Percentiles rank a stretch among this genome's conserved stretches.
Evolutionary conservation across 2,329 filamentous ascomycete species (phyloP).

Genomic region (Chrysoporthe cubensis): DNA sequence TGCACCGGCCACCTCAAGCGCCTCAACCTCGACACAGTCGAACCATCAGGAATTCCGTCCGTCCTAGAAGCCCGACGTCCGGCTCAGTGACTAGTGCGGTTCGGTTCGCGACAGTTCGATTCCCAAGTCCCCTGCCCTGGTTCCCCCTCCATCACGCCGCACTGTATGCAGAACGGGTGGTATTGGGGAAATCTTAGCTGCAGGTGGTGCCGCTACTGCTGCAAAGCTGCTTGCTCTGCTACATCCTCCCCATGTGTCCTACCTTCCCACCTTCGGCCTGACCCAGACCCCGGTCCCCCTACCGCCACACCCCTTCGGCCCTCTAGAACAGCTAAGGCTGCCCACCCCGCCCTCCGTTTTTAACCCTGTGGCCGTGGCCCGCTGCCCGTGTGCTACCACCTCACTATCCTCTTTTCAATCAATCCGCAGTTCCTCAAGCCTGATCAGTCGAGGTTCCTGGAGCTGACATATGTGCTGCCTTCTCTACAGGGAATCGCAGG

Average conservation of each 20-base stretch:
- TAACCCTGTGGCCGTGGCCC: slow-evolving; percentile 46
- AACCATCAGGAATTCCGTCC: not conserved
- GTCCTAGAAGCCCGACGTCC: slow-evolving; percentile 23
- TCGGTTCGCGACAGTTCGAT: slow-evolving; percentile 32
- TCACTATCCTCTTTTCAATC: slow-evolving; percentile 56
- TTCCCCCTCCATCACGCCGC: slow-evolving; percentile 15
- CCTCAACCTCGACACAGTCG: slow-evolving; percentile 15
- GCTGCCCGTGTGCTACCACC: slow-evolving; percentile 52
- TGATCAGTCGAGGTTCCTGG: slow-evolving; percentile 46
- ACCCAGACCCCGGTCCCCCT: slow-evolving; percentile 28
- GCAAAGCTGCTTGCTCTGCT: slow-evolving; percentile 25
- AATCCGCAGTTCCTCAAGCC: slow-evolving; percentile 52
- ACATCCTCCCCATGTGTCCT: slow-evolving; percentile 28
- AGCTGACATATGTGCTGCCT: slow-evolving; percentile 45
- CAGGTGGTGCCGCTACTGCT: slow-evolving; percentile 33
- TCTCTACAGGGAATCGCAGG: slow-evolving; percentile 44
- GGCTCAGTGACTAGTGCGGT: slow-evolving; percentile 22
- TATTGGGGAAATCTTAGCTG: slow-evolving; percentile 31
- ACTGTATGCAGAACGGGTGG: slow-evolving; percentile 29
- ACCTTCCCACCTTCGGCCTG: slow-evolving; percentile 37
- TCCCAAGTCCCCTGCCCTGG: slow-evolving; percentile 23
- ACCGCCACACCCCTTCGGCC: slow-evolving; percentile 22
- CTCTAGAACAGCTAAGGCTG: slow-evolving; percentile 30
- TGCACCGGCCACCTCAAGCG: slow-evolving; percentile 18
- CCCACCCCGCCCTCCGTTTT: slow-evolving; percentile 39